Percentiles rank a stretch among this genome's conserved stretches.
These are phyloP conservation scores for Trifolium fragiferum DNA, from an alignment of 306 rosid genomes.

Conservation along the genomic window DNA sequence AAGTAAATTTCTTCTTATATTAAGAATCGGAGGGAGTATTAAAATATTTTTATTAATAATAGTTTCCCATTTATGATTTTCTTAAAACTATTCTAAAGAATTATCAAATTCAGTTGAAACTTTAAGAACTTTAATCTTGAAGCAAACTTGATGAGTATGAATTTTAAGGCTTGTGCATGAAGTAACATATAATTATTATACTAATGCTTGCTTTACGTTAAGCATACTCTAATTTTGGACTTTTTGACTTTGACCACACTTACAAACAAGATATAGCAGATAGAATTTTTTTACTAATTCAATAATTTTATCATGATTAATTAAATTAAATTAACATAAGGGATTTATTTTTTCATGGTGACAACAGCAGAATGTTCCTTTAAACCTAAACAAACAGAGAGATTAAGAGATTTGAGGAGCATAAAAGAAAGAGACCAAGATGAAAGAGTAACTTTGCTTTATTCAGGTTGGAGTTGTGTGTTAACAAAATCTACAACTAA, in stretches of 20 bases:
- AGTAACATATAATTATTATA: constrained; percentile 49
- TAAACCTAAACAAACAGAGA: constrained; percentile 46
- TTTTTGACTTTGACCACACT: constrained; percentile 47
- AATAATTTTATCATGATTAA: constrained; percentile 20
- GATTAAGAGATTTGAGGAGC: constrained; percentile 40
- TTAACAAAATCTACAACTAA: constrained; percentile 43
- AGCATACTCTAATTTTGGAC: constrained; percentile 37
- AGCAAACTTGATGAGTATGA: constrained; percentile 46
- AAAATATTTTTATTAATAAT: no score
- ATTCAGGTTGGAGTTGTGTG: constrained; percentile 76
- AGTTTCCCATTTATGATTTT: not conserved
- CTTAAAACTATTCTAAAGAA: constrained; percentile 3
- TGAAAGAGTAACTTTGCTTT: constrained; percentile 58
- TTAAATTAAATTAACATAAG: constrained; percentile 7
- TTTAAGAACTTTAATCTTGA: not conserved
- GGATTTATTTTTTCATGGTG: constrained; percentile 31
- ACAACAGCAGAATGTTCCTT: constrained; percentile 46
- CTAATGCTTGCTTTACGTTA: constrained; percentile 53
- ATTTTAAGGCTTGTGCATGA: constrained; percentile 44
- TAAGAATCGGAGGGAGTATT: not conserved
- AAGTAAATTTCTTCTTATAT: no score
- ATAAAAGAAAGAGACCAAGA: constrained; percentile 38
- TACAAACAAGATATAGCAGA: constrained; percentile 5
- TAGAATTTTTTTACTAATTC: constrained; percentile 17
- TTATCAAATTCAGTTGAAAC: constrained; percentile 23